Base-by-base conservation (phyloP, 1,284 basidiomycete genomes). In the Pseudozyma thailandica region DNA sequence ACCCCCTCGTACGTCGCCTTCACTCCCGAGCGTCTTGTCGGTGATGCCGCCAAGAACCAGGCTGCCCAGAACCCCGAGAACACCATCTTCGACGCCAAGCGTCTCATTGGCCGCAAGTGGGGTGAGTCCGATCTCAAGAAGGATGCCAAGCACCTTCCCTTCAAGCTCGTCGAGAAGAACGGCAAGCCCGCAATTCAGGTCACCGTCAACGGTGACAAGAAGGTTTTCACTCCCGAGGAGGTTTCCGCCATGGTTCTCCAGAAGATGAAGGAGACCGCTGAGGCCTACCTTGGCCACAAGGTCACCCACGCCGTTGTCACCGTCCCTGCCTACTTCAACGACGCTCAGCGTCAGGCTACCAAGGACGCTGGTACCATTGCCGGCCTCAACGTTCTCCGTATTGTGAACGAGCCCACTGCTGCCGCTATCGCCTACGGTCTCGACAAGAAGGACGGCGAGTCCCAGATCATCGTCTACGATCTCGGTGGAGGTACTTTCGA, bases 251-350 rank as follows among this genome's bases (percentile, higher is more conserved):
- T 98, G 95, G 89, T 98, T 79, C 86, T 98, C 65, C 87, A 85
- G 66, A 98, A 98, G 88, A 98, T 98, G 94, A 98, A 98, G 89
- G 95, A 98, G 87, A 98, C 93, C 43, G 95, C 95, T 68, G 95
- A 98, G 88, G 92, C 94, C 21, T 97, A 97, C 86, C 90, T 98
- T 61, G 94, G 94, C 74, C 88, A 94, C 84, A 92, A 93, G 85
- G 95, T 98, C 84, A 94, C 92, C 53, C 93, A 98, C 85, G 80
- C 95, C 65, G 94, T 98, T 61, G 93, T 98, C 83, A 98, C 95
- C 39, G 94, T 98, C 80, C 95, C 95, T 57, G 95, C 95, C 53
- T 98, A 86, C 60, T 74, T 74, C 89, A 98, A 98, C 85, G 94
- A 98, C 86, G 93, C 94, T 83, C 95, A 98, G 86, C 93, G 94